Conservation (phyloP, 768 basidiomycete species). For the Sporobolomyces roseus region DNA sequence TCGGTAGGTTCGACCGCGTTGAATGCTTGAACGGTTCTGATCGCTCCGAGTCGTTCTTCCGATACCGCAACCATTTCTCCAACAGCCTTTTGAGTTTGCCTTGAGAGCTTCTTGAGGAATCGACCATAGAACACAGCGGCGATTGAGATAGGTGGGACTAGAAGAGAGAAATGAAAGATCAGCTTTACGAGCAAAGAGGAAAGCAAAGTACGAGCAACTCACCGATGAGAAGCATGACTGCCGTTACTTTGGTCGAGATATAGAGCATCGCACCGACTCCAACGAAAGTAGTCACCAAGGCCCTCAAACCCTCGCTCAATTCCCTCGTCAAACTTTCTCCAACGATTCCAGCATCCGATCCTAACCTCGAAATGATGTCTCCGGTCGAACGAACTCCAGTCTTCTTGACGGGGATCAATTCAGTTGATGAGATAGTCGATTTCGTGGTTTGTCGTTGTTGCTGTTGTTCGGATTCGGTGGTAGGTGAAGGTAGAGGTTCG, state of each 20-base stretch:
- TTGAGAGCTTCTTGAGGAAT: slow-evolving; percentile 85
- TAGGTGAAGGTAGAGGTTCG: neutral
- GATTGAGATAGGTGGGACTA: slow-evolving; percentile 64
- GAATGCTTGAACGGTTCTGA: slow-evolving; percentile 85
- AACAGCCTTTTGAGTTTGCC: slow-evolving; percentile 86
- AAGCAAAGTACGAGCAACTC: too few species aligned
- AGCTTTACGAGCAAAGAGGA: too few species aligned
- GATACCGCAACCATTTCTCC: slow-evolving; percentile 73
- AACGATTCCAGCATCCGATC: slow-evolving; percentile 85
- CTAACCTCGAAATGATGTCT: slow-evolving; percentile 84
- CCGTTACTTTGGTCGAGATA: slow-evolving; percentile 72
- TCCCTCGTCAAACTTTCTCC: slow-evolving; percentile 58
- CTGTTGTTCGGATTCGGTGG: neutral
- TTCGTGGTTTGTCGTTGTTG: neutral
- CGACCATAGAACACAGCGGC: slow-evolving; percentile 87
- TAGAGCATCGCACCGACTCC: slow-evolving; percentile 98
- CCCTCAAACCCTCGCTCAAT: slow-evolving; percentile 55
- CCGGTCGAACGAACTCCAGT: slow-evolving; percentile 62
- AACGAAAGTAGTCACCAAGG: slow-evolving; percentile 87
- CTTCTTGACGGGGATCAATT: slow-evolving; percentile 13
- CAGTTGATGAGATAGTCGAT: slow-evolving; percentile 2
- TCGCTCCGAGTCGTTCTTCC: slow-evolving; percentile 79
- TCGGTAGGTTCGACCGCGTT: slow-evolving; percentile 74
- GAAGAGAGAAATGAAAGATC: slow-evolving; percentile 74
- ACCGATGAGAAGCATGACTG: slow-evolving; percentile 88